Conservation (phyloP, 2,329 filamentous ascomycete genomes). For the Ceratocystis papillata region DNA sequence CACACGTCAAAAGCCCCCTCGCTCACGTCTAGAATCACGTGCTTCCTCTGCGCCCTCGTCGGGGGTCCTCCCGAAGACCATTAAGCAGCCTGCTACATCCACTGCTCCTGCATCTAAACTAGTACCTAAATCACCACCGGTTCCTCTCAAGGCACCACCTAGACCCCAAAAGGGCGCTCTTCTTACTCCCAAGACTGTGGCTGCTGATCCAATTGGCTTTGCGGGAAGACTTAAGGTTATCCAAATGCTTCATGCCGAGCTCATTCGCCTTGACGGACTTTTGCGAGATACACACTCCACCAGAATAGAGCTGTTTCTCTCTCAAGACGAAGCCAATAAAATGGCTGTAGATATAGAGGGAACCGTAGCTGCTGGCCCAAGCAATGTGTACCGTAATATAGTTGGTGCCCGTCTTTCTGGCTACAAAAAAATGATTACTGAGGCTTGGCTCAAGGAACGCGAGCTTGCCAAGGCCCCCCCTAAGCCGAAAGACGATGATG, state of each 20-base stretch:
- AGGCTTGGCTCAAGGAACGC: slow-evolving; percentile 47
- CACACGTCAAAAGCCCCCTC: neutral
- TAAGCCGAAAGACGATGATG: slow-evolving; percentile 4
- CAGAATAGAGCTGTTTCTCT: slow-evolving; percentile 40
- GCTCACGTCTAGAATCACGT: neutral
- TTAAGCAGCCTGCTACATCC: neutral
- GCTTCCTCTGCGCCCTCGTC: neutral
- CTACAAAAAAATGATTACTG: slow-evolving; percentile 62
- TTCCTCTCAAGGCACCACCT: slow-evolving; percentile 10
- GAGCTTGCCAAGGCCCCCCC: slow-evolving; percentile 19
- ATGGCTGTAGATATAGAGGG: slow-evolving; percentile 70
- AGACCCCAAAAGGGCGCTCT: slow-evolving; percentile 15
- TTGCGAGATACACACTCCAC: slow-evolving; percentile 17
- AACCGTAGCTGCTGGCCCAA: slow-evolving; percentile 54
- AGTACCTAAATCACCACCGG: neutral
- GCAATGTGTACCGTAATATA: slow-evolving; percentile 66
- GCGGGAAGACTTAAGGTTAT: slow-evolving; percentile 21
- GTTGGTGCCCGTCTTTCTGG: slow-evolving; percentile 70
- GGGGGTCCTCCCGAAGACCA: neutral
- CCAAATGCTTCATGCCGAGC: slow-evolving; percentile 19
- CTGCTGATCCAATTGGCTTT: slow-evolving; percentile 15
- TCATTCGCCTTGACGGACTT: slow-evolving; percentile 19
- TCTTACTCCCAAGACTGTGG: slow-evolving; percentile 15
- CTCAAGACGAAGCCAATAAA: slow-evolving; percentile 56
- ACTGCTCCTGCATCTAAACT: neutral